Conservation (phyloP, 2,329 filamentous ascomycete genomes). For the Immersiporthe knoxdaviesiana region DNA sequence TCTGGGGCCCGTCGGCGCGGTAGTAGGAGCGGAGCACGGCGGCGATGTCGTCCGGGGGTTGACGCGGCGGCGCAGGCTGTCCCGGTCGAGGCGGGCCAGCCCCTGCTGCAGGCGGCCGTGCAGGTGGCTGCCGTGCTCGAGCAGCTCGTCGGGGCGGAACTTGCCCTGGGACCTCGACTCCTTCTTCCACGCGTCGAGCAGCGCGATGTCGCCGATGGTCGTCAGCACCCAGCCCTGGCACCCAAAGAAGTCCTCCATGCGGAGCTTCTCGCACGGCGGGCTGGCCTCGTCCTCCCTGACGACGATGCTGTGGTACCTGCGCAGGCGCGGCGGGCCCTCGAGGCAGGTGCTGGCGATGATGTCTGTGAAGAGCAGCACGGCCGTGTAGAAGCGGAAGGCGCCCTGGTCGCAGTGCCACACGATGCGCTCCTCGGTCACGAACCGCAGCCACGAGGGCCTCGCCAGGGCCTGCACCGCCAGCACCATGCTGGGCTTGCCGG, state of each 20-base stretch:
- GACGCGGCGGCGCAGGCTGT: slow-evolving; percentile 30
- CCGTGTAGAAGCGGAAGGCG: slow-evolving; percentile 51
- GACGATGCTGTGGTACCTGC: slow-evolving; percentile 45
- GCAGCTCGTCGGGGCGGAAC: slow-evolving; percentile 40
- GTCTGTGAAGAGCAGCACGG: slow-evolving; percentile 52
- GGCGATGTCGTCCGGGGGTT: slow-evolving; percentile 27
- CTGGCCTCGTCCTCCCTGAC: slow-evolving; percentile 42
- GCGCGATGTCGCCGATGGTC: slow-evolving; percentile 54
- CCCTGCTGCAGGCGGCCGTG: slow-evolving; percentile 27
- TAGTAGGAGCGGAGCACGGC: slow-evolving; percentile 26
- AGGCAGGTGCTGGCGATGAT: slow-evolving; percentile 53
- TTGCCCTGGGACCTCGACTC: slow-evolving; percentile 45
- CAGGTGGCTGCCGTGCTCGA: slow-evolving; percentile 29
- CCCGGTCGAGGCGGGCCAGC: slow-evolving; percentile 27
- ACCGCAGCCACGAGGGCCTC: slow-evolving; percentile 42
- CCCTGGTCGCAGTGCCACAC: slow-evolving; percentile 52
- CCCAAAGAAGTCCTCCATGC: slow-evolving; percentile 54
- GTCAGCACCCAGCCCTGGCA: slow-evolving; percentile 58
- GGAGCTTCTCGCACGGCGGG: slow-evolving; percentile 35
- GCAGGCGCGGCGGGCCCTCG: slow-evolving; percentile 46
- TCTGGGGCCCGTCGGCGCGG: slow-evolving; percentile 20
- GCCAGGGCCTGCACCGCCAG: slow-evolving; percentile 22
- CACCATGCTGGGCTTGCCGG: slow-evolving; percentile 34
- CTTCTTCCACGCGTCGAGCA: slow-evolving; percentile 56
- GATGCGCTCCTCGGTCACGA: slow-evolving; percentile 35